Evolutionary conservation across 1,284 basidiomycete species (phyloP).

Genomic region (Sanghuangporus weigelae): DNA sequence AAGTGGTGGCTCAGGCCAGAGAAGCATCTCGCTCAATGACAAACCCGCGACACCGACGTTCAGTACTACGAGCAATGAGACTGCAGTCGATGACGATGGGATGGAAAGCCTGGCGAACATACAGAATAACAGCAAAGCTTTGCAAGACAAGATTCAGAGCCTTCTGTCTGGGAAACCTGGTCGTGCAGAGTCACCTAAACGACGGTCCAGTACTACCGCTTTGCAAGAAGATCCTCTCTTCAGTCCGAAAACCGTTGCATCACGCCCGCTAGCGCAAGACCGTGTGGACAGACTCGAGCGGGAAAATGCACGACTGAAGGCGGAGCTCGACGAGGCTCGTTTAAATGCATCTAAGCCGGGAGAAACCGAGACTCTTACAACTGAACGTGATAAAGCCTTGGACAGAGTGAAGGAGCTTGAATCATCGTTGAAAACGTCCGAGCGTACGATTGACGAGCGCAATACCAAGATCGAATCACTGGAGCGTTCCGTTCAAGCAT

Average conservation of each 20-base stretch:
- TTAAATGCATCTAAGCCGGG: slow-evolving; percentile 29
- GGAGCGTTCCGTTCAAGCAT: slow-evolving; percentile 42
- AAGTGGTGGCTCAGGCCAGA: neutral
- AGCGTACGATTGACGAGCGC: slow-evolving; percentile 45
- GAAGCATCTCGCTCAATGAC: slow-evolving; percentile 10
- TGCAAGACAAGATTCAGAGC: slow-evolving; percentile 16
- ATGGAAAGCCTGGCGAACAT: slow-evolving; percentile 13
- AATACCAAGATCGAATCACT: slow-evolving; percentile 46
- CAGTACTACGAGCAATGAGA: slow-evolving; percentile 19
- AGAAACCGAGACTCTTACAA: slow-evolving; percentile 32
- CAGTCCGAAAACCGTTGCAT: slow-evolving; percentile 26
- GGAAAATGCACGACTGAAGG: slow-evolving; percentile 25
- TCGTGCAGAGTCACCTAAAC: slow-evolving; percentile 35
- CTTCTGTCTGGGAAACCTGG: slow-evolving; percentile 2
- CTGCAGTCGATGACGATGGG: slow-evolving; percentile 17
- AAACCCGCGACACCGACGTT: slow-evolving; percentile 15
- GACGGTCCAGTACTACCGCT: slow-evolving; percentile 24
- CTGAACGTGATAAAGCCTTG: slow-evolving; percentile 44
- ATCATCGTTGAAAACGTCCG: slow-evolving; percentile 39
- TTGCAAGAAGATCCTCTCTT: slow-evolving; percentile 51
- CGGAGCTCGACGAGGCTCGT: slow-evolving; percentile 18
- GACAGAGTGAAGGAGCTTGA: slow-evolving; percentile 42
- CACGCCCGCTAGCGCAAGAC: slow-evolving; percentile 15
- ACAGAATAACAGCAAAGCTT: slow-evolving; percentile 12
- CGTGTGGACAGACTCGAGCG: slow-evolving; percentile 16